phyloP scores from a whole-genome alignment of 495 filamentous ascomycete genomes.

The Aspergillus ostianus region DNA sequence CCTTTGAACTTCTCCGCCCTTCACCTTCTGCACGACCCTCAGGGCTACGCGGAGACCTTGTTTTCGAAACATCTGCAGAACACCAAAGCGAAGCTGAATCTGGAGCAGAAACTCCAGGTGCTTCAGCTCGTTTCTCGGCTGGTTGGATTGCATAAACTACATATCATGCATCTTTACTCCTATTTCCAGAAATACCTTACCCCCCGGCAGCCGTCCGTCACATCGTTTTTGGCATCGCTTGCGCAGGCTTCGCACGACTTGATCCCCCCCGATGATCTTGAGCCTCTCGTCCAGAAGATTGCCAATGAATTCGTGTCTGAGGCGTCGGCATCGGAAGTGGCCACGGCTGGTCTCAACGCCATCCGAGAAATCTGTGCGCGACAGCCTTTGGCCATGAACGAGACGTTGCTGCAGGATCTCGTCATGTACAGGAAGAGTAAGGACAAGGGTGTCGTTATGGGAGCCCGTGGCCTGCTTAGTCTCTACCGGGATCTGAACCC shows the following conservation, averaged over 20 bases:
- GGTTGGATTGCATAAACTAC: slow-evolving; percentile 89
- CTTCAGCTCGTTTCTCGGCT: slow-evolving; percentile 87
- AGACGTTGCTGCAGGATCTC: slow-evolving; percentile 92
- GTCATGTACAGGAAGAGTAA: slow-evolving; percentile 96
- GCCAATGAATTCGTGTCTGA: slow-evolving; percentile 98
- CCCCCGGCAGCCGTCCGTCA: slow-evolving; percentile 88
- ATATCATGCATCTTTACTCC: slow-evolving; percentile 79
- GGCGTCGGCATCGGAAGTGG: slow-evolving; percentile 85
- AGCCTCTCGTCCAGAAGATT: slow-evolving; percentile 91
- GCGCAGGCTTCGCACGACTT: slow-evolving; percentile 89
- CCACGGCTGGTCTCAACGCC: slow-evolving; percentile 87
- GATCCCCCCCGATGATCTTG: slow-evolving; percentile 89
- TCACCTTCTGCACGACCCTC: slow-evolving; percentile 93
- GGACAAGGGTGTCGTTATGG: slow-evolving; percentile 98
- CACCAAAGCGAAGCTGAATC: slow-evolving; percentile 75
- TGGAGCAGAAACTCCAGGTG: slow-evolving; percentile 88
- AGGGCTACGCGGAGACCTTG: slow-evolving; percentile 87
- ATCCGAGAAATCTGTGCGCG: slow-evolving; percentile 91
- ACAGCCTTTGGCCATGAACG: slow-evolving; percentile 92
- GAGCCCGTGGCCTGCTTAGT: slow-evolving; percentile 82
- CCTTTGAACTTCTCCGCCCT: slow-evolving; percentile 95
- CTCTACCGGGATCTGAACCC: slow-evolving; percentile 89
- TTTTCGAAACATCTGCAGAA: slow-evolving; percentile 91
- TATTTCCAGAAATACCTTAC: slow-evolving; percentile 83
- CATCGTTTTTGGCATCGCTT: slow-evolving; percentile 88